Conservation (phyloP, 306 rosid genomes). For the Citrullus mucosospermus region DNA sequence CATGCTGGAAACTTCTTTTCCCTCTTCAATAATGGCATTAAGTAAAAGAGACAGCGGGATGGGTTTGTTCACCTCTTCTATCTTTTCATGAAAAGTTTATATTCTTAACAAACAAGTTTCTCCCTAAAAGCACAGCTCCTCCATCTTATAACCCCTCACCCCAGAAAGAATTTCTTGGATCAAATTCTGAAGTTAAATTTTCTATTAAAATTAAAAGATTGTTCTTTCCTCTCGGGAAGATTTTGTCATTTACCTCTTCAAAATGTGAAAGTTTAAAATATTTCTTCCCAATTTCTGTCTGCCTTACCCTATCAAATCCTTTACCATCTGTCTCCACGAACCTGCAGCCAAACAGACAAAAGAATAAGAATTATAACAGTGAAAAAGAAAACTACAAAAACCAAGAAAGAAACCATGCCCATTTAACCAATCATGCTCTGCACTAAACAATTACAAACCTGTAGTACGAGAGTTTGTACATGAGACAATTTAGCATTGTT, state of each 20-base stretch:
- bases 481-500: slow-evolving; percentile 88
- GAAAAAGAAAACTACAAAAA: slow-evolving; percentile 3
- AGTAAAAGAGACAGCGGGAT: neutral
- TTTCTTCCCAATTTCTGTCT: slow-evolving; percentile 92
- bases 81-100: neutral
- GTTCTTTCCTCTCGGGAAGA: neutral
- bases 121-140: neutral
- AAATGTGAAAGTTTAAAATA: slow-evolving; percentile 88
- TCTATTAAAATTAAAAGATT: neutral
- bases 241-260: slow-evolving; percentile 58
- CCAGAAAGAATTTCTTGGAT: neutral
- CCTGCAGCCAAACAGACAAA: slow-evolving; percentile 25
- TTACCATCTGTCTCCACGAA: slow-evolving; percentile 98
- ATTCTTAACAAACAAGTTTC: neutral
- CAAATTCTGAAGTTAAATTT: neutral
- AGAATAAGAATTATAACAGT: neutral
- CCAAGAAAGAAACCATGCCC: neutral
- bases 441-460: slow-evolving; percentile 38
- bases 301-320: slow-evolving; percentile 86
- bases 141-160: neutral
- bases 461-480: slow-evolving; percentile 97
- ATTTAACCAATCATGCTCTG: slow-evolving; percentile 8
- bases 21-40: neutral
- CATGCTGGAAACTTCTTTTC: neutral
- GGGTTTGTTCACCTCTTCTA: neutral